These are phyloP conservation scores for Penicillium tannophilum DNA, from an alignment of 495 filamentous ascomycete species.

Conservation along the genomic window DNA sequence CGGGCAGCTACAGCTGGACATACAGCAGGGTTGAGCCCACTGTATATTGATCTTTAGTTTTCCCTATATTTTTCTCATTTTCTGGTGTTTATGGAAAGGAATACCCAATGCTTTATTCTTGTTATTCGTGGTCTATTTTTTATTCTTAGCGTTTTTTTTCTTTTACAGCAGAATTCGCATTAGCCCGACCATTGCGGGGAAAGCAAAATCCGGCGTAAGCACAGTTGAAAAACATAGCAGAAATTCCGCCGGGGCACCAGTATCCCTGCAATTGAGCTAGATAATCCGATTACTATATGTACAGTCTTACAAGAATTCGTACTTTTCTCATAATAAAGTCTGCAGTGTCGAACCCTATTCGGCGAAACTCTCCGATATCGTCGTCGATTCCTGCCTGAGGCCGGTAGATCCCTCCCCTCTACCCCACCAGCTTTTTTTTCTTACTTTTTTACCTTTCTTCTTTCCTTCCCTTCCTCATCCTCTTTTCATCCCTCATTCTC, in stretches of 20 bases:
- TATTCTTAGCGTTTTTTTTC: not conserved
- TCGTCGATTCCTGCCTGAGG: constrained; percentile 26
- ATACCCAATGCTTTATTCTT: constrained; percentile 22
- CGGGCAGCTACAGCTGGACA: not conserved
- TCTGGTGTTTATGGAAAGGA: constrained; percentile 23
- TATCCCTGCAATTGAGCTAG: too few relatives aligned
- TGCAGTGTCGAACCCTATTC: constrained; percentile 20
- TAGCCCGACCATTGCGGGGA: not conserved
- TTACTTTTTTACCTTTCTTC: constrained; percentile 11
- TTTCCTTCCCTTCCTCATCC: constrained; percentile 10
- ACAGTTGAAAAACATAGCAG: not conserved
- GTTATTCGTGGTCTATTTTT: not conserved
- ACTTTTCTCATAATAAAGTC: not conserved
- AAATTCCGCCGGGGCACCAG: too few relatives aligned
- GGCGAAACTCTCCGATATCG: constrained; percentile 35
- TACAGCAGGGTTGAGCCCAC: constrained; percentile 2
- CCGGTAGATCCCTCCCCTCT: constrained; percentile 27
- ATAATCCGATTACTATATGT: too few relatives aligned
- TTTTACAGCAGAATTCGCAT: not conserved
- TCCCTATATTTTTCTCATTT: constrained; percentile 3
- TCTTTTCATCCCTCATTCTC: constrained; percentile 8
- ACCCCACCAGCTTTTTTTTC: constrained; percentile 28
- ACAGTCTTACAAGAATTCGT: too few relatives aligned
- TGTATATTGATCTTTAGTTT: not conserved
- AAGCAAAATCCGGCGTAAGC: not conserved